Evolutionary conservation across 2,329 filamentous ascomycete genomes (phyloP).

Genomic region (Penicillium italicum): DNA sequence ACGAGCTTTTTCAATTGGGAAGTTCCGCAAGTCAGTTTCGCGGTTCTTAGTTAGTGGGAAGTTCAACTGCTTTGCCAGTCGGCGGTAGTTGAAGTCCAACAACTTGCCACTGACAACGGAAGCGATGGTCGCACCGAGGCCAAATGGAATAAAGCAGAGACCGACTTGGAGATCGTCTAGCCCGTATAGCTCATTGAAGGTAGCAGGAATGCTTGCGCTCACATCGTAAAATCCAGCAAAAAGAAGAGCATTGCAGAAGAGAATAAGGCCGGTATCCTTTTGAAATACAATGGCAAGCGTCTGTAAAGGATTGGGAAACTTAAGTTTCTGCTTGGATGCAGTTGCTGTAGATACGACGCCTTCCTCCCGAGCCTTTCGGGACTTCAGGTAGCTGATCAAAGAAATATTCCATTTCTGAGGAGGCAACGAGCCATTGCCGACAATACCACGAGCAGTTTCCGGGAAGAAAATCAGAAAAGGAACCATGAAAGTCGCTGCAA

Average conservation of each 20-base stretch:
- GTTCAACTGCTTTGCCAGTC: conserved; percentile 31
- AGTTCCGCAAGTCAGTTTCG: conserved; percentile 37
- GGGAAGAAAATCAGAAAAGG: conserved; percentile 38
- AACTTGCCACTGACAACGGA: conserved; percentile 40
- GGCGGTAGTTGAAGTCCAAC: conserved; percentile 45
- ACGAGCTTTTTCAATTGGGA: conserved; percentile 45
- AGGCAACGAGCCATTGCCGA: conserved; percentile 38
- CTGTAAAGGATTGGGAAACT: conserved; percentile 39
- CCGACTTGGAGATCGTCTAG: conserved; percentile 42
- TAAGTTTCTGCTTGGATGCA: conserved; percentile 22
- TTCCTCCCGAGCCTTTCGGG: conserved; percentile 24
- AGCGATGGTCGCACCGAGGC: conserved; percentile 40
- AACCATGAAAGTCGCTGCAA: conserved; percentile 38
- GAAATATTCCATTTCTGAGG: conserved; percentile 40
- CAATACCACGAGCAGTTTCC: conserved; percentile 39
- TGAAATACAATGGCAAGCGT: conserved; percentile 35
- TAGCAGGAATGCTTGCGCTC: conserved; percentile 38
- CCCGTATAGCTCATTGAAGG: conserved; percentile 37
- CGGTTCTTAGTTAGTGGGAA: conserved; percentile 34
- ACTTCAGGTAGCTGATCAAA: conserved; percentile 26
- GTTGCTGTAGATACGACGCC: conserved; percentile 2
- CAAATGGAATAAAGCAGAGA: conserved; percentile 45
- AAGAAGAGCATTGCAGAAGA: conserved; percentile 38
- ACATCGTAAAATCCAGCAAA: conserved; percentile 45
- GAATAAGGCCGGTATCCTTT: conserved; percentile 37